A percentile compares a stretch with the other conserved stretches of the same genome.
phyloP scores from a whole-genome alignment of 23 red algal species.

The Gracilariopsis chorda region DNA sequence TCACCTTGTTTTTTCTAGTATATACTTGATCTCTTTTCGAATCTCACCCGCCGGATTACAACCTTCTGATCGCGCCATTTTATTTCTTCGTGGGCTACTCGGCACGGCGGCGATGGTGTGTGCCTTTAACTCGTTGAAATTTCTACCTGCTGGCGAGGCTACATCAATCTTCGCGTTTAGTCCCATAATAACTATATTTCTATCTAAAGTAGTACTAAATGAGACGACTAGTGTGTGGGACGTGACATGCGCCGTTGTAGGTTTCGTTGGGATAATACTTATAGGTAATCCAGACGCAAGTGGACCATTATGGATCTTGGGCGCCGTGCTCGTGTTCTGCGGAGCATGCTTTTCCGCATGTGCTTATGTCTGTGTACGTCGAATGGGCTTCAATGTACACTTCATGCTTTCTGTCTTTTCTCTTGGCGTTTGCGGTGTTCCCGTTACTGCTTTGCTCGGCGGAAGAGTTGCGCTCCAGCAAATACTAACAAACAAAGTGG shows the following conservation, averaged over 20 bases:
- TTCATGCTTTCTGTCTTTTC: conserved; percentile 47
- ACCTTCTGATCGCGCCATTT: not conserved
- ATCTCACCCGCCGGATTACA: not conserved
- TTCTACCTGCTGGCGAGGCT: conserved; percentile 31
- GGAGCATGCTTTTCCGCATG: not conserved
- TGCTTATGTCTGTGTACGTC: conserved; percentile 9
- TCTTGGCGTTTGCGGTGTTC: not conserved
- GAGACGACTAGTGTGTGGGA: conserved; percentile 26
- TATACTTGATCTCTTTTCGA: not conserved
- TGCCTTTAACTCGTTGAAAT: not conserved
- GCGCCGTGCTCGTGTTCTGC: not conserved
- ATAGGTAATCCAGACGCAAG: not conserved
- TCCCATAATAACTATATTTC: conserved; percentile 31
- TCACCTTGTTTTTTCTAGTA: not conserved
- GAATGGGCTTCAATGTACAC: conserved; percentile 2
- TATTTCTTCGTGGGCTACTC: conserved; percentile 22
- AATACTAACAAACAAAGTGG: not conserved
- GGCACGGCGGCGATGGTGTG: conserved; percentile 21
- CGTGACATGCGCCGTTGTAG: not conserved
- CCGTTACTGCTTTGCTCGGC: conserved; percentile 13
- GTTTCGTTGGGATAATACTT: conserved; percentile 8
- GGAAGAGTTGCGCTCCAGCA: not conserved
- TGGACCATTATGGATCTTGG: not conserved
- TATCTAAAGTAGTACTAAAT: conserved; percentile 2
- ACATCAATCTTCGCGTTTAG: conserved; percentile 26